Base-by-base conservation (phyloP, 2,329 filamentous ascomycete species). In the Aspergillus niger region DNA sequence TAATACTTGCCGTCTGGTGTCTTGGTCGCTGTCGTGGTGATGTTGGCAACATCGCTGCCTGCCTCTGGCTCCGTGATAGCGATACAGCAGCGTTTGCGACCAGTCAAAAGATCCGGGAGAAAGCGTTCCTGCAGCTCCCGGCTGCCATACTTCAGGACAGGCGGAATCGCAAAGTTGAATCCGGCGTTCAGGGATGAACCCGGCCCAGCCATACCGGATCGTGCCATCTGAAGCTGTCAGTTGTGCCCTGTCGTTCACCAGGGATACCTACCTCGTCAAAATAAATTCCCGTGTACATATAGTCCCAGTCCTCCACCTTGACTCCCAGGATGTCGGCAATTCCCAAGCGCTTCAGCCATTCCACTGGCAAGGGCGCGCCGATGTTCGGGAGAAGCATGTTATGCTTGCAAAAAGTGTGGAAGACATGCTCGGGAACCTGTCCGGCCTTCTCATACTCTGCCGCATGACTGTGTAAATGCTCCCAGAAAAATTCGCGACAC, bases 51-150 rank as follows among this genome's bases (percentile, higher is more conserved):
- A 70, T 92, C 90, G 55, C 84, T 87, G 0, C 90, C 90, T 0
- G 89, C 89, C 55, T 86, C 86, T 0, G 90, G 90, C 71, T 93
- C 90, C 0, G 90, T 93, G 67, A 93, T 91, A 8, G 90, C 90
- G 65, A 93, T 91, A 69, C 90, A 92, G 13, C 82, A 81, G 44
- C 89, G 80, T 76, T 87, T 91, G 70, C 82, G 83, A 6, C 88
- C 88, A 0, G 82, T 83, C 11, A 92, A 78, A 0, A 92, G 79
- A 54, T 90, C 88, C 0, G 89, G 89, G 7, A 92, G 77, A 65
- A 89, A 87, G 8, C 82, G 80, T 64, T 88, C 85, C 73, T 91
- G 87, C 26, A 92, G 76, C 65, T 84, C 73, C 57, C 77, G 74
- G 68, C 79, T 84, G 8, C 86, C 89, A 70, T 88, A 92, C 69